Evolutionary conservation across 129 eudicot genomes (phyloP), one percentile per base, ranked within the genome.

Genomic region (Deinandra increscens): DNA sequence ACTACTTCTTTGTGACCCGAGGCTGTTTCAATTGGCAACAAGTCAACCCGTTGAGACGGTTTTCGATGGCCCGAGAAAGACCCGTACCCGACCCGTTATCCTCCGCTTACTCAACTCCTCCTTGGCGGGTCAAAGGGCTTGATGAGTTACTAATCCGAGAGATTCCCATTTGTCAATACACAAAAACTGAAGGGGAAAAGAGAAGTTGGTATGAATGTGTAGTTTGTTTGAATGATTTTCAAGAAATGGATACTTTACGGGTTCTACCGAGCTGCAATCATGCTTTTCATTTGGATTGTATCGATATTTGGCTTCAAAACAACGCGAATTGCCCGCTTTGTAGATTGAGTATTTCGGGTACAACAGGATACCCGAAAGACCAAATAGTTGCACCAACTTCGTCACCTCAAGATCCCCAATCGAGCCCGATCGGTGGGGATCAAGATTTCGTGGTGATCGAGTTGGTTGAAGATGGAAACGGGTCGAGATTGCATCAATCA

Each of bases 251-350:
- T 33, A 75, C 83, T 20, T 41, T 92, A 5, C 81, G 91, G 65
- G 66, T 92, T 29, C 87, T 92, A 11, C 98, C 98, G 0, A 79
- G 84, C 23, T 88, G 98, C 60, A 81, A 76, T 68, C 98, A 92
- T 43, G 93, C 74, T 9, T 92, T 92, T 75, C 98, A 92, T 51
- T 71, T 89, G 26, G 98, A 92, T 60, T 92, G 98, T 79, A 89
- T 92, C 60, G 98, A 92, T 59, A 75, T 92, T 31, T 92, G 98
- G 98, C 89, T 92, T 23, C 91, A 84, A 60, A 86, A 70, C 80
- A 92, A 88, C 37, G 85, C 96, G 36, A 92, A 85, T 76, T 92
- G 98, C 77, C 98, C 98, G 9, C 84, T 92, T 45, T 88, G 96
- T 67, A 81, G 98, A 64, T 79, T 93, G 46, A 76, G 85, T 67